phyloP scores from a whole-genome alignment of 139 green algal genomes.

The Chlamydomonas eustigma region DNA sequence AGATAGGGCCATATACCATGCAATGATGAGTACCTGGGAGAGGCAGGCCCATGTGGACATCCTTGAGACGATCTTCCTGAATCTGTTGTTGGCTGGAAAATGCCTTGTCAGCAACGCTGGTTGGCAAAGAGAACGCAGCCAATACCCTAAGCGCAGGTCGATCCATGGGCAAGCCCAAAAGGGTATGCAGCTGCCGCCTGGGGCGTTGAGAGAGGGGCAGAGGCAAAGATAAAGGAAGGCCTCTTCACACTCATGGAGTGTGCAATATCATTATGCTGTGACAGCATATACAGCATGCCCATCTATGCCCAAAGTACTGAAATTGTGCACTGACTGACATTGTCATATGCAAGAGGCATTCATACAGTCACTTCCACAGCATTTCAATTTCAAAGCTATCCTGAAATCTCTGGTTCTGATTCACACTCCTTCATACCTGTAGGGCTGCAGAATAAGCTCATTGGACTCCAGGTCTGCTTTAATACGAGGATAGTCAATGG shows the following conservation, averaged over 20 bases:
- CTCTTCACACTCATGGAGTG: neutral
- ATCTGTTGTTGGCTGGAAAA: neutral
- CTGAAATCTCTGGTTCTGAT: neutral
- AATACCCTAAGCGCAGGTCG: conserved; percentile 63
- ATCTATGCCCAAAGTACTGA: neutral
- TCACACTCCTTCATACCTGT: conserved; percentile 12
- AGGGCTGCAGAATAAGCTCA: conserved; percentile 32
- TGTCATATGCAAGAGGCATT: neutral
- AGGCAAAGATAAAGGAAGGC: neutral
- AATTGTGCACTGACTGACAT: neutral
- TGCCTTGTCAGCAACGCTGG: neutral
- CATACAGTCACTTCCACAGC: conserved; percentile 47
- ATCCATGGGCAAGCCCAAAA: conserved; percentile 68
- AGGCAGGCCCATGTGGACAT: conserved; percentile 70
- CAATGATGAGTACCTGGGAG: conserved; percentile 17
- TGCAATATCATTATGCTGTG: too few species aligned
- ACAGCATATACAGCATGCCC: neutral
- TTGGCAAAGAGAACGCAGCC: conserved; percentile 38
- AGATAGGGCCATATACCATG: too few species aligned
- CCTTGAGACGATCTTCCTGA: conserved; percentile 33
- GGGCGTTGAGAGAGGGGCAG: neutral
- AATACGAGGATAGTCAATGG: conserved; percentile 44
- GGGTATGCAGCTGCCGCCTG: conserved; percentile 47
- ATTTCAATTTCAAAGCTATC: neutral
- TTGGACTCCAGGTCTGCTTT: conserved; percentile 22